Evolutionary conservation across 1,284 basidiomycete species (phyloP), one percentile per base, ranked within the genome.

Genomic region (Cutaneotrichosporon spelunceum): DNA sequence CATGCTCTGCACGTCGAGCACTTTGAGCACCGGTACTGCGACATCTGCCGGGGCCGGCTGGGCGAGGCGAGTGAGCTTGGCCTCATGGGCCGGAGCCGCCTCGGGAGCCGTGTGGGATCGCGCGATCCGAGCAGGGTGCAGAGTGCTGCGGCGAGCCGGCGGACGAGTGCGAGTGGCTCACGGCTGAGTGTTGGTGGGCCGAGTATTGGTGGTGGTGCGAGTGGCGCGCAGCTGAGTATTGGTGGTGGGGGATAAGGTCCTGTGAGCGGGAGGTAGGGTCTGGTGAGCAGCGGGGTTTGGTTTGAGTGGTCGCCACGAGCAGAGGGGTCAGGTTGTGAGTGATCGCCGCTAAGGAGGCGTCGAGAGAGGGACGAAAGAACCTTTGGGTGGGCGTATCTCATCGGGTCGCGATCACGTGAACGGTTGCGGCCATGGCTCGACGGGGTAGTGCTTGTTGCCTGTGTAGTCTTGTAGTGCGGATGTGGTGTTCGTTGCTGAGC

Each of bases 1-100:
- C 76, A 79, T 63, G 72, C 72, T 1, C 62, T 78, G 9, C 70
- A 75, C 49, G 73, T 79, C 52, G 77, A 78, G 36, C 63, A 61
- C 16, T 74, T 78, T 59, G 67, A 69, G 36, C 59, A 63, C 47
- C 69, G 78, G 24, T 79, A 77, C 59, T 79, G 78, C 66, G 72
- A 72, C 10, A 61, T 61, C 0, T 79, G 78, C 59, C 68, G 76
- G 11, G 66, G 59, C 2, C 70, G 71, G 54, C 65, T 77, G 4
- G 68, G 72, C 2, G 64, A 70, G 45, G 75, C 70, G 1, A 68
- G 66, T 3, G 62, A 65, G 0, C 62, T 68, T 29, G 74, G 74
- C 9, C 47, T 75, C 10, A 53, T 76, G 16, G 52, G 34, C n/a
- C 30, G 52, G 11, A 50, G 48, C 48, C 27, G 48, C 8, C 3